Evolutionary conservation across 2,329 filamentous ascomycete genomes (phyloP), one percentile per base, ranked within the genome.

Genomic region (Stenocarpella maydis): DNA sequence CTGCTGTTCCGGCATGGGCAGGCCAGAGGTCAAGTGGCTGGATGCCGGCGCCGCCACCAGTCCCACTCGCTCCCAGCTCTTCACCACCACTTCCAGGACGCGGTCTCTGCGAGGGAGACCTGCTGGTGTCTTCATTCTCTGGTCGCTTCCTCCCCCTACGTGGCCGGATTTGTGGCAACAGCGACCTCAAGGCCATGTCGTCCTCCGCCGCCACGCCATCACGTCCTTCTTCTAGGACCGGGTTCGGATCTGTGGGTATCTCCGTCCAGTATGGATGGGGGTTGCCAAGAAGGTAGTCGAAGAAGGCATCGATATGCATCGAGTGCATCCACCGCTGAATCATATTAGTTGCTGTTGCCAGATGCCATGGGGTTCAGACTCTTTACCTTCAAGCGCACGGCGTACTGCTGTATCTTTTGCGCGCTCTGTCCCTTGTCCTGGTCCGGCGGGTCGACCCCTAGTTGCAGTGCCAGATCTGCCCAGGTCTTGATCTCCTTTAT

Each of bases 351-450:
- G 17, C 28, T 53, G 50, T 19, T 47, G n/a, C 19, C 60, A 12
- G 26, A 34, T 17, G 61, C 10, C 21, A n/a, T 39, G 24, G 39
- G 15, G 17, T 12, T 19, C n/a, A 43, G n/a, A 54, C n/a, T 17
- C 4, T 21, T 65, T 80, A 95, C 93, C 88, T 98, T 98, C 69
- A 98, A 82, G 69, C 95, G 88, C 55, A 98, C 95, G 52, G 93
- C 94, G 83, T 97, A 98, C 78, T 98, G 95, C 78, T 97, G 94
- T 69, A 98, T 92, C 79, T 97, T 97, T 77, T 98, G 95, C 1
- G 92, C 90, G 78, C 94, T 97, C 81, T 97, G 92, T 31, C 93
- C 92, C 69, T 95, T 96, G 70, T 92, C 89, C 28, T 90, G 84
- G 70, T 93, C 91, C 2, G 94, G 94, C 3, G 92, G 91, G 76